Base-by-base conservation (phyloP, 495 filamentous ascomycete genomes). In the Apiosordaria backusii region DNA sequence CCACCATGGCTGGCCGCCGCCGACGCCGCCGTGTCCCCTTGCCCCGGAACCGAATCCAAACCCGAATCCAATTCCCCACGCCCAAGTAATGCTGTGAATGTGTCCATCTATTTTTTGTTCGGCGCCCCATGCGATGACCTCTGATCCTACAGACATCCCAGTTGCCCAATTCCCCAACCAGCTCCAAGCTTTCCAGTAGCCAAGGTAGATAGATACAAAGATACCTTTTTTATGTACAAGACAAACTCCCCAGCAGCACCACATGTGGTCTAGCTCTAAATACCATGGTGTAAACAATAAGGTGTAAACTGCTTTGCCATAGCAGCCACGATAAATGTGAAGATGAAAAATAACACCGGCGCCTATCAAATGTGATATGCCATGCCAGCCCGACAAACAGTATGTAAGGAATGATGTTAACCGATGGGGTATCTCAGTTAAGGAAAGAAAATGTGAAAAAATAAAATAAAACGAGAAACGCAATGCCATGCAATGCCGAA, bases 371-470 rank as follows among this genome's bases (percentile, higher is more conserved):
- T 59, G 57, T 59, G 57, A 23, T 26, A 59, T 59, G 57, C 57
- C 23, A 59, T 27, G n/a, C n/a, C 22, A 55, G 53, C 53, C 22
- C 53, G 22, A 55, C 53, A 24, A 55, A 55, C n/a, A 55, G 4
- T 18, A 27, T 25, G 57, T 59, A 66, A 69, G 63, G 63, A 69
- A 66, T 19, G 63, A 66, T 61, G 27, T 60, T 52, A 65, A 69
- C 66, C 52, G 63, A 68, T 71, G 66, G 69, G 69, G 69, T 71
- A 71, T 71, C 69, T 68, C 68, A 58, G 58, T 61, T 64, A 61
- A 60, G 64, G 54, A 70, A 59, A 54, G 50, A 60, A 23, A 27
- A 53, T 18, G 19, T 60, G 54, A 61, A 60, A 23, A 15, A 68
- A 40, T 58, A 13, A 54, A 65, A 29, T 23, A 29, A 61, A 27